Evolutionary conservation across 805 yeast genomes (phyloP), one percentile per base, ranked within the genome.

Genomic region (Osmozyma mogii): DNA sequence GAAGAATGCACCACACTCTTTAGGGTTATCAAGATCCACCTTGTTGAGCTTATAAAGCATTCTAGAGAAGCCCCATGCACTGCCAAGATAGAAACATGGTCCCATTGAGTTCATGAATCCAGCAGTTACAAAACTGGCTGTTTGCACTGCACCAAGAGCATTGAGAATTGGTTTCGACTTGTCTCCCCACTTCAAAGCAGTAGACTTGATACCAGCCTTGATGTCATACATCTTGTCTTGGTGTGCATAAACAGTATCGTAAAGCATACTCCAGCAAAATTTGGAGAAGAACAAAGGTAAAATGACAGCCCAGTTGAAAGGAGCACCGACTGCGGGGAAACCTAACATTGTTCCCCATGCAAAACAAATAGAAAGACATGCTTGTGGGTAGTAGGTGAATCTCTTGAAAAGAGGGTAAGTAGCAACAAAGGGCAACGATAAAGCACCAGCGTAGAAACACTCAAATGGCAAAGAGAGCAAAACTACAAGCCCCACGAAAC

Each of bases 241-340:
- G 52, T 92, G 99, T 1, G 98, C 99, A 54, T 92, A 92, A 22
- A 92, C 74, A 2, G 98, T 85, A 54, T 92, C 99, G 56, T 92
- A 92, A 30, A 78, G 78, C 88, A 92, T 84, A 42, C 95, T 79
- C 98, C 99, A 92, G 32, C 79, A 66, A 49, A 78, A 81, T 26
- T 85, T 77, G 11, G 95, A 74, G 3, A 75, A 51, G 46, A 79
- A 84, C 28, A 92, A 61, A 1, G 96, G 84, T 3, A 73, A 59
- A 75, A 88, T 88, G 4, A 85, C 80, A 7, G 75, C 58, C 63
- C 74, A 67, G 45, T 80, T 72, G 70, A 89, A 70, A 1, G 68
- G 61, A 3, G 89, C 74, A 0, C 94, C 95, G 75, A 92, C 84
- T 2, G 97, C 97, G 6, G 98, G 96, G 57, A 84, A 89, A 0